phyloP scores from a whole-genome alignment of 257 asterid species.

The Solanum tacnaense region DNA sequence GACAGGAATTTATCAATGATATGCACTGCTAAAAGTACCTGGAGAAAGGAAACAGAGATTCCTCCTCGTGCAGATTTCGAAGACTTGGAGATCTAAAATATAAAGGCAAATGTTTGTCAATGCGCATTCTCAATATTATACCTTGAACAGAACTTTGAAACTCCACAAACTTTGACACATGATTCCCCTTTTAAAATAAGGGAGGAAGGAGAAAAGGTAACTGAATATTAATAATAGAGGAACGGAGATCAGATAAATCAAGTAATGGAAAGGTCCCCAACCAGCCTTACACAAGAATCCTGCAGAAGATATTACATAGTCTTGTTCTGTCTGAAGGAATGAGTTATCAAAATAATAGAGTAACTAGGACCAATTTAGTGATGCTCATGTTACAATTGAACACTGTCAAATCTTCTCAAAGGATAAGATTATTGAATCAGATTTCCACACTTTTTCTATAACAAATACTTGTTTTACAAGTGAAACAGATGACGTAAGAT shows the following conservation, averaged over 20 bases:
- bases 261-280: not conserved
- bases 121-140: not conserved
- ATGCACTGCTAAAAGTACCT: conserved; percentile 35
- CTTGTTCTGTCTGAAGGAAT: not conserved
- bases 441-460: not conserved
- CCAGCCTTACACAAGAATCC: not conserved
- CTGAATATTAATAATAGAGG: not conserved
- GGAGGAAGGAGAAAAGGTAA: not conserved
- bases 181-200: not conserved
- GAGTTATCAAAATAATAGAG: not conserved
- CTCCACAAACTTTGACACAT: not conserved
- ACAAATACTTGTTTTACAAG: not conserved
- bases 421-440: not conserved
- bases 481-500: not conserved
- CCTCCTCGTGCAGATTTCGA: conserved; percentile 91
- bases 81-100: conserved; percentile 58
- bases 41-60: conserved; percentile 77
- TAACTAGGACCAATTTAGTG: not conserved
- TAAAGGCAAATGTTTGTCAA: not conserved
- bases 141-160: not conserved
- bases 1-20: not conserved
- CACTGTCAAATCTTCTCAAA: not conserved
- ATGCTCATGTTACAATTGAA: not conserved
- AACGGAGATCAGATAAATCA: not conserved
- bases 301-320: not conserved